A percentile compares a stretch with the other conserved stretches of the same genome.
Conservation (phyloP, 2,329 filamentous ascomycete species). For the Claviceps africana region DNA sequence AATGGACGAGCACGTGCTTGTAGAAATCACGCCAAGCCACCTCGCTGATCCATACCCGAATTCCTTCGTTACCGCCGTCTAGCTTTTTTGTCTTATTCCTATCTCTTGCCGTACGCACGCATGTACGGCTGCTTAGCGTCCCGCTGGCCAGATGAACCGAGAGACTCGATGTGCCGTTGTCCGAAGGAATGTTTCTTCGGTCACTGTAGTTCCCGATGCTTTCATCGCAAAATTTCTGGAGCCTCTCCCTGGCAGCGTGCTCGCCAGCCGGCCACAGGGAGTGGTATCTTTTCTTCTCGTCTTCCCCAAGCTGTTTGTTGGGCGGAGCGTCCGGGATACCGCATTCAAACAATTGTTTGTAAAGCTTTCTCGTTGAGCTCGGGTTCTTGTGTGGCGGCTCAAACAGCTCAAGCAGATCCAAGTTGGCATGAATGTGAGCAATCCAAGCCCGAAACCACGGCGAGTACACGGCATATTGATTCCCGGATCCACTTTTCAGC, state of each 20-base stretch:
- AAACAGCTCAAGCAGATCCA: slow-evolving; percentile 48
- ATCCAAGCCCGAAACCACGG: slow-evolving; percentile 75
- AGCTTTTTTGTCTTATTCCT: slow-evolving; percentile 51
- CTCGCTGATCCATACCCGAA: slow-evolving; percentile 65
- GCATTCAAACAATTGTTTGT: slow-evolving; percentile 43
- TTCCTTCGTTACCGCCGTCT: slow-evolving; percentile 50
- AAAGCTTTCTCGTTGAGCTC: slow-evolving; percentile 24
- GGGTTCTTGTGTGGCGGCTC: slow-evolving; percentile 30
- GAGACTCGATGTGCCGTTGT: slow-evolving; percentile 49
- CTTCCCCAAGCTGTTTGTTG: slow-evolving; percentile 44
- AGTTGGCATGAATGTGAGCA: slow-evolving; percentile 54
- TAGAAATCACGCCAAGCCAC: slow-evolving; percentile 84
- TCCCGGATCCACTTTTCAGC: slow-evolving; percentile 52
- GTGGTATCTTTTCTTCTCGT: slow-evolving; percentile 43
- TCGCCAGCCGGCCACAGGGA: slow-evolving; percentile 63
- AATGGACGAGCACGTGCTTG: slow-evolving; percentile 69
- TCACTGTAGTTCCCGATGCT: slow-evolving; percentile 48
- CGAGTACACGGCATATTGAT: slow-evolving; percentile 70
- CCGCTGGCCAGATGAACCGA: slow-evolving; percentile 60
- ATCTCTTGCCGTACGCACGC: slow-evolving; percentile 47
- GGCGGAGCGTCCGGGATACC: slow-evolving; percentile 47
- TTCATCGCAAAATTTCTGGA: slow-evolving; percentile 54
- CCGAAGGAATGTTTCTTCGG: slow-evolving; percentile 50
- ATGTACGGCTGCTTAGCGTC: slow-evolving; percentile 54
- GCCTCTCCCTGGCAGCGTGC: slow-evolving; percentile 49